phyloP scores from a whole-genome alignment of 441 rosid species.

The Arabidopsis hybrid region DNA sequence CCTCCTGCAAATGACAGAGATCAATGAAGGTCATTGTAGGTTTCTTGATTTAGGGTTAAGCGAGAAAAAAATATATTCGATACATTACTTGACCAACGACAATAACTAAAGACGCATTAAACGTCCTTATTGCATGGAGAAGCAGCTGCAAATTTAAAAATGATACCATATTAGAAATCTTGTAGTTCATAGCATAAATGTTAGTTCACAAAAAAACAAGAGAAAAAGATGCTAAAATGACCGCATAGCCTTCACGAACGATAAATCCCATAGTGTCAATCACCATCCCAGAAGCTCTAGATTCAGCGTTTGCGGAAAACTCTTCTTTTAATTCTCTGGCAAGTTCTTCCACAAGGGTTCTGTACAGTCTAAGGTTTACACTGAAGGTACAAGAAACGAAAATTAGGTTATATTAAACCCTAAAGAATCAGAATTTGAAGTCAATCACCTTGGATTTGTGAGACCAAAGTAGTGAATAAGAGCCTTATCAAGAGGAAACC shows the following conservation, averaged over 20 bases:
- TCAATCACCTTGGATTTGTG: too few relatives aligned
- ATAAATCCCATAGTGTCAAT: conserved; percentile 94
- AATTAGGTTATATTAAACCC: not conserved
- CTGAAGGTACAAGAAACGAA: conserved; percentile 46
- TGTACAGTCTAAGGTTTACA: conserved; percentile 65
- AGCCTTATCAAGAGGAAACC: conserved; percentile 77
- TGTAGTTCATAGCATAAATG: not conserved
- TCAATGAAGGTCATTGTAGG: not conserved
- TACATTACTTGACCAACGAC: conserved; percentile 68
- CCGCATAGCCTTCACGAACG: conserved; percentile 76
- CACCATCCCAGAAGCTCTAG: conserved; percentile 81
- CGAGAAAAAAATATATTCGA: not conserved
- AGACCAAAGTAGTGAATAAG: conserved; percentile 86
- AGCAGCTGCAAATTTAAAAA: conserved; percentile 60
- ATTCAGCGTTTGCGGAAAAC: conserved; percentile 59
- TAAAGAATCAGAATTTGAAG: not conserved
- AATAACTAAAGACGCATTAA: conserved; percentile 73
- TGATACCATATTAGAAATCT: not conserved
- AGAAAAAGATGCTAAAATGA: conserved; percentile 22
- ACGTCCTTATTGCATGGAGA: conserved; percentile 68
- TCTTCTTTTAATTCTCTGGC: conserved; percentile 70
- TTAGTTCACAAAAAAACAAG: not conserved
- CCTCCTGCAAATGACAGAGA: conserved; percentile 22
- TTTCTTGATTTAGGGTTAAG: not conserved
- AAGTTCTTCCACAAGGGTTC: conserved; percentile 76